Percentiles rank a stretch among this genome's conserved stretches.
These are phyloP conservation scores for Coemansia sp. DNA, from an alignment of 371 early-diverging fungal species.

Conservation along the genomic window DNA sequence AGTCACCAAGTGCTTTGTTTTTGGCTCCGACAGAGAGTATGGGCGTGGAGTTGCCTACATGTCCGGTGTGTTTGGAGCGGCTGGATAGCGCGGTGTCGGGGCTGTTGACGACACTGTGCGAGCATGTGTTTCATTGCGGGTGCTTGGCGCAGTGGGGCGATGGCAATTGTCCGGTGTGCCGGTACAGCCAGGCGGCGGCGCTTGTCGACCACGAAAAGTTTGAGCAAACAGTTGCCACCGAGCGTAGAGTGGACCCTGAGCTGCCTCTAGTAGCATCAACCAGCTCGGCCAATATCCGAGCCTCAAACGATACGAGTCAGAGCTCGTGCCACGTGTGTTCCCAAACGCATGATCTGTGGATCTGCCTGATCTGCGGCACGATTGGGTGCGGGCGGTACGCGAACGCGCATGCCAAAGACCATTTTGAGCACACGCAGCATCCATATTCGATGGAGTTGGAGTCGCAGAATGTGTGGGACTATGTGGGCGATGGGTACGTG, in stretches of 20 bases:
- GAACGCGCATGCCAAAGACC: conserved; percentile 82
- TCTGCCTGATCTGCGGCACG: conserved; percentile 92
- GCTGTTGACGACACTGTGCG: conserved; percentile 87
- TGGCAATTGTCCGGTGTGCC: conserved; percentile 88
- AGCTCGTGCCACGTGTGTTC: conserved; percentile 71
- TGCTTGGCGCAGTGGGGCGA: conserved; percentile 91
- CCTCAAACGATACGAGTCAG: not conserved
- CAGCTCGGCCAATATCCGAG: not conserved
- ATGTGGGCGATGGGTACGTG: conserved; percentile 92
- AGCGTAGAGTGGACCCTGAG: not conserved
- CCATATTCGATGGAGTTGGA: conserved; percentile 88
- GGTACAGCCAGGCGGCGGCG: conserved; percentile 60
- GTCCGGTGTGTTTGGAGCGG: conserved; percentile 91
- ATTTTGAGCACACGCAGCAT: conserved; percentile 78
- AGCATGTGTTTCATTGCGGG: conserved; percentile 90
- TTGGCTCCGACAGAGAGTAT: not conserved
- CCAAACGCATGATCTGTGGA: conserved; percentile 81
- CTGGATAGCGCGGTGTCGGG: conserved; percentile 85
- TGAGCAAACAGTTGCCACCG: conserved; percentile 4
- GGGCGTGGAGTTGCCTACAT: conserved; percentile 68
- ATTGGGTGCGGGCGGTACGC: conserved; percentile 82
- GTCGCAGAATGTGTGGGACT: conserved; percentile 97
- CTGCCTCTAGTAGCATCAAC: not conserved
- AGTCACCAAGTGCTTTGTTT: conserved; percentile 15
- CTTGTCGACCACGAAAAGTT: conserved; percentile 29